These are phyloP conservation scores for Linum usitatissimum DNA, from an alignment of 345 rosid species.

Conservation along the genomic window DNA sequence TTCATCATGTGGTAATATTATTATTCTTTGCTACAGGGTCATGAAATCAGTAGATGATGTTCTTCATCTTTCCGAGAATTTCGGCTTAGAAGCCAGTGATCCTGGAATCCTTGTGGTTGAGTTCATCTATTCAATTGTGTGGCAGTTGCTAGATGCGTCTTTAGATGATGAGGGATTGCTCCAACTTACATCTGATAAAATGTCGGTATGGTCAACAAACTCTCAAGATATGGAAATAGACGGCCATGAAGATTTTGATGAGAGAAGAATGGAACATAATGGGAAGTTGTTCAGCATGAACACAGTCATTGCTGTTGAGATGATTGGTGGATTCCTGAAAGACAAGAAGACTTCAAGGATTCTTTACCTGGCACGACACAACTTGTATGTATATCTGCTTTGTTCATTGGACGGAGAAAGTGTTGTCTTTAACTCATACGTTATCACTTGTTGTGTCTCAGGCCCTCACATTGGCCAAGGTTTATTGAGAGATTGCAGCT, in stretches of 20 bases:
- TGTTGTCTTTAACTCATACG: neutral
- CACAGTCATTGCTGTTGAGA: conserved; percentile 2
- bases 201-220: neutral
- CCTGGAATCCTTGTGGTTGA: conserved; percentile 7
- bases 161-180: conserved; percentile 8
- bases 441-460: neutral
- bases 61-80: conserved; percentile 5
- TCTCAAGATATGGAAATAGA: conserved; percentile 10
- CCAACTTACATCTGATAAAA: neutral
- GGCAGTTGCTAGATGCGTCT: conserved; percentile 9
- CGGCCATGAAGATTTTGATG: conserved; percentile 4
- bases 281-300: conserved; percentile 2
- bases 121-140: conserved; percentile 7
- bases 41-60: conserved; percentile 5
- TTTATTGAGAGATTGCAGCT: conserved; percentile 5
- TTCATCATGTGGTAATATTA: neutral
- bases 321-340: conserved; percentile 4
- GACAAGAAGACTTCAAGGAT: conserved; percentile 5
- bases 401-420: neutral
- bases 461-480: conserved; percentile 7
- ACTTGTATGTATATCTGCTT: conserved; percentile 3
- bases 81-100: conserved; percentile 7
- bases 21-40: conserved; percentile 1
- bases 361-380: conserved; percentile 8
- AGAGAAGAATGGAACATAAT: conserved; percentile 1